Evolutionary conservation across 106 monocot species (phyloP).

Genomic region (Dendrobium chrysotoxum): DNA sequence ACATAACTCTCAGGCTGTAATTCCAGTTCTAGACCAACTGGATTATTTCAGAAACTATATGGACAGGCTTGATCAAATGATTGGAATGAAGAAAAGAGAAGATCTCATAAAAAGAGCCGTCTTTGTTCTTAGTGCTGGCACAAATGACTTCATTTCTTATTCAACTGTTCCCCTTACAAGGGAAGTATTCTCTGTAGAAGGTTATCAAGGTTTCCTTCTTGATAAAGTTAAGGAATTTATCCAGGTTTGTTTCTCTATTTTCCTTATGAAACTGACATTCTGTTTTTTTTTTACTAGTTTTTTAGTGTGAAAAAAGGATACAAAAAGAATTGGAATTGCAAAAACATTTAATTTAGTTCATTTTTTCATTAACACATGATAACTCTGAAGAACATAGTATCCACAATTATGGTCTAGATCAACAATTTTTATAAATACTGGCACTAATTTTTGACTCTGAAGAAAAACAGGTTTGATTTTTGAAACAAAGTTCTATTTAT

Average conservation of each 20-base stretch:
- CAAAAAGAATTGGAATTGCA: too few relatives aligned
- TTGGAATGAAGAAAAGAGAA: conserved; percentile 30
- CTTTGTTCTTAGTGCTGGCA: conserved; percentile 53
- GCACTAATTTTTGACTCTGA: too few relatives aligned
- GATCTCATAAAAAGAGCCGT: conserved; percentile 33
- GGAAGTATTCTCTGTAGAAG: conserved; percentile 31
- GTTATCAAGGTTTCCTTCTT: conserved; percentile 46
- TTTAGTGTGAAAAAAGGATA: too few relatives aligned
- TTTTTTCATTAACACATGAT: too few relatives aligned
- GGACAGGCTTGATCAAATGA: conserved; percentile 18
- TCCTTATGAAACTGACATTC: neutral
- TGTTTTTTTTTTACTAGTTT: too few relatives aligned
- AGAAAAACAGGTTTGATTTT: too few relatives aligned
- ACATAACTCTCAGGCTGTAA: conserved; percentile 30
- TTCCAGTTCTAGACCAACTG: conserved; percentile 47
- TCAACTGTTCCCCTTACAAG: conserved; percentile 32
- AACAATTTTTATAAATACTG: too few relatives aligned
- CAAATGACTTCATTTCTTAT: conserved; percentile 58
- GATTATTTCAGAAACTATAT: conserved; percentile 46
- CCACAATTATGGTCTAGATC: too few relatives aligned
- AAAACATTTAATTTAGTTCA: too few relatives aligned
- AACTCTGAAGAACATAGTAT: too few relatives aligned
- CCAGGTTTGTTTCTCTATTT: conserved; percentile 23
- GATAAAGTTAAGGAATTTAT: conserved; percentile 31
- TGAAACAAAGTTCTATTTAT: too few relatives aligned